Base-by-base conservation (phyloP, 805 yeast genomes). In the Crinitomyces ghanaensis region DNA sequence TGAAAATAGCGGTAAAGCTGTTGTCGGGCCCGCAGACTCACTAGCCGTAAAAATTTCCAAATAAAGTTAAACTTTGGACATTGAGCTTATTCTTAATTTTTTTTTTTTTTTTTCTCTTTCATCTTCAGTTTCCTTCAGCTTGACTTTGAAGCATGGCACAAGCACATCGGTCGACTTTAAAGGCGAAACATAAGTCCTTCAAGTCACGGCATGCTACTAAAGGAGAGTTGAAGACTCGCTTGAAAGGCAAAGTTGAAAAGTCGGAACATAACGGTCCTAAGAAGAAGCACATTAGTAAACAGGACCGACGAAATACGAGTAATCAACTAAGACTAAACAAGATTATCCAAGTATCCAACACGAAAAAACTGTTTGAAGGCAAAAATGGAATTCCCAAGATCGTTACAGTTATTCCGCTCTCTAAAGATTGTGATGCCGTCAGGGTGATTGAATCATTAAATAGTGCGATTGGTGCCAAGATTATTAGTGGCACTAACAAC, bases 131-230 rank as follows among this genome's bases (percentile, higher is more conserved):
- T n/a, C n/a, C n/a, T n/a, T n/a, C n/a, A n/a, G n/a, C n/a, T n/a
- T n/a, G 36, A 35, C 37, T 13, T 12, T 15, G 9, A 12, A 33
- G 12, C 9, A 54, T 48, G 59, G 51, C 43, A n/a, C 80, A 77
- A 55, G 72, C 84, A 5, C 97, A 91, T 54, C 71, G 97, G 53
- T 67, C 88, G 8, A 74, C 94, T 3, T 60, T 82, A 28, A 88
- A 84, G 57, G 77, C 76, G 51, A 75, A 75, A 30, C 94, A 88
- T 50, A 91, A 91, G 61, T 70, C 86, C 6, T 93, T 84, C 68
- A 93, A 91, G 54, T 72, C 94, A 2, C 80, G 77, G 53, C 98
- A 91, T 63, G 72, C 95, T 14, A 72, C 93, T 9, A 91, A 91
- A 53, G 80, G 95, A 39, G 72, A 85, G 22, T 57, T 88, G 49